phyloP scores from a whole-genome alignment of 2,329 filamentous ascomycete genomes.

The Zymoseptoria tritici region DNA sequence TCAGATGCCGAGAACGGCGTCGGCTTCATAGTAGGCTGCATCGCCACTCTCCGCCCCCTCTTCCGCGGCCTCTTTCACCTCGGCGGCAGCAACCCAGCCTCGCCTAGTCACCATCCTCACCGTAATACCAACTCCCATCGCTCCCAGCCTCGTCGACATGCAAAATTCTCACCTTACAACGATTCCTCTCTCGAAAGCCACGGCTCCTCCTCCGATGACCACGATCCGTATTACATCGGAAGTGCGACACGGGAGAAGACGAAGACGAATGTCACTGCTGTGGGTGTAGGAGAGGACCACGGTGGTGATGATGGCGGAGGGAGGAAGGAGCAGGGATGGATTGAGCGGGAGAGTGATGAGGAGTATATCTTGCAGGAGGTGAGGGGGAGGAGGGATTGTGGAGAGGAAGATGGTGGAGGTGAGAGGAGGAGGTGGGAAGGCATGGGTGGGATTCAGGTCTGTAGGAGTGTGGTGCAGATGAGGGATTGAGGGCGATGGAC shows the following conservation, averaged over 20 bases:
- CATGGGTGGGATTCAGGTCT: conserved; percentile 14
- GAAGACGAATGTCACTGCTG: conserved; percentile 9
- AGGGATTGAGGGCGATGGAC: background rate
- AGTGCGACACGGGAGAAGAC: background rate
- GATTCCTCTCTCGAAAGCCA: background rate
- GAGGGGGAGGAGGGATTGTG: background rate
- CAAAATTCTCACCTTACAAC: background rate
- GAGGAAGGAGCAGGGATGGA: conserved; percentile 7
- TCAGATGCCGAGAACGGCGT: conserved; percentile 30
- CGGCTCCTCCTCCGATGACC: background rate
- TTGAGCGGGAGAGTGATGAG: conserved; percentile 10
- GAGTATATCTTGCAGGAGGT: conserved; percentile 17
- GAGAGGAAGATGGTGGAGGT: background rate
- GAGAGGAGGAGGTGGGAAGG: background rate
- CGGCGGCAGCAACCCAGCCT: conserved; percentile 5
- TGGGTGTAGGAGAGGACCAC: background rate
- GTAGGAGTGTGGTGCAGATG: conserved; percentile 14
- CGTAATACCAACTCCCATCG: conserved; percentile 8
- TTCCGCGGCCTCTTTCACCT: conserved; percentile 23
- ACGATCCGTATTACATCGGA: background rate
- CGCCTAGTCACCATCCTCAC: background rate
- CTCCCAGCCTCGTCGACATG: background rate
- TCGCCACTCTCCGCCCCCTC: conserved; percentile 30
- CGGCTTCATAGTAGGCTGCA: conserved; percentile 30
- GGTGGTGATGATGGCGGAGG: background rate